Base-by-base conservation (phyloP, 2,329 filamentous ascomycete species). In the Tolypocladium cylindrosporum region DNA sequence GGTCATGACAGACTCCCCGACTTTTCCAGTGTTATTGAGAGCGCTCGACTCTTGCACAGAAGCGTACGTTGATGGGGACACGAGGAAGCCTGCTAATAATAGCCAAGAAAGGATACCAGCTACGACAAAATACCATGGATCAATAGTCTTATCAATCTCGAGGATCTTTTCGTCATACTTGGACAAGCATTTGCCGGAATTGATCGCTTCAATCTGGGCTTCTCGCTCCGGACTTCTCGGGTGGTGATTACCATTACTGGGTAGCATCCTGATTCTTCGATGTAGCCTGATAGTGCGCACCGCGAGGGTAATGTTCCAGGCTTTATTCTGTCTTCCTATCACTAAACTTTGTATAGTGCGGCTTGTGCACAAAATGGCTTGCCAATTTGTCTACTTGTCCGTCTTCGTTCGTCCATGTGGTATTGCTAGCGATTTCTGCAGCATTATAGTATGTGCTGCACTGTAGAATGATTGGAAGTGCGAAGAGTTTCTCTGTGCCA, bases 121-220 rank as follows among this genome's bases (percentile, higher is more conserved):
- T 24, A 37, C 43, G 45, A 53, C 13, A 36, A 42, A 57, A 34
- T 52, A 57, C 37, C 45, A 50, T 8, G 45, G 21, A 21, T 43
- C 16, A 48, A 57, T 57, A n/a, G 10, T 31, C n/a, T 53, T 57
- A 36, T 57, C 55, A 36, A 57, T 57, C 34, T 57, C 37, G 14
- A 57, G 45, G 16, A 57, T 53, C 55, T 51, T 43, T 48, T 57
- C 37, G 45, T 57, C 55, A 45, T 53, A 57, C 45, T 48, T 42
- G n/a, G 55, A 52, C 19, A 54, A 54, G 37, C 24, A 54, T 27
- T 39, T 27, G 13, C 16, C 34, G 3, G 34, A n/a, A 16, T 40
- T 39, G 1, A 16, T 39, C 7, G 34, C 37, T 41, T 19, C 34
- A 54, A 19, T 31, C 48, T 31, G 31, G 31, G 7, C 31, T 31